Percentiles rank a stretch among this genome's conserved stretches.
These are phyloP conservation scores for Amaranthus palmeri DNA, from an alignment of 148 eudicot species.

Conservation along the genomic window DNA sequence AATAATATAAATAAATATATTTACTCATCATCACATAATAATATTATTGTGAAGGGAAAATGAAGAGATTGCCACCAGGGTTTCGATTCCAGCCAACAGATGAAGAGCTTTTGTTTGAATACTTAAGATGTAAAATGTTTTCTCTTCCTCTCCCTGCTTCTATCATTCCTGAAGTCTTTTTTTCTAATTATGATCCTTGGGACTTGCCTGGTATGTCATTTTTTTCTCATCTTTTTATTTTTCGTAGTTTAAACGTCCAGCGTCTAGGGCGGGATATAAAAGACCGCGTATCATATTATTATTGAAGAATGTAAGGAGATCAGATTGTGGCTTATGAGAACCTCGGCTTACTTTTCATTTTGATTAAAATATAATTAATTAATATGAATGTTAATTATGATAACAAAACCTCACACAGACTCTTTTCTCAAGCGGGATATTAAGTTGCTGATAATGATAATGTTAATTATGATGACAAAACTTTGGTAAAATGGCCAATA, in stretches of 20 bases:
- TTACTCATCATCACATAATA: too few species aligned
- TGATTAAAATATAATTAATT: background rate
- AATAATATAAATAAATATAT: too few species aligned
- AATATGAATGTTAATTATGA: too few species aligned
- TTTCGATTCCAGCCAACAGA: slow-evolving; percentile 51
- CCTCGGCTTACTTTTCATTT: background rate
- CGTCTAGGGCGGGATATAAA: too few species aligned
- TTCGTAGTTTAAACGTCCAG: background rate
- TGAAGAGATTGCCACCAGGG: slow-evolving; percentile 43
- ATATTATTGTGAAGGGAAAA: slow-evolving; percentile 21
- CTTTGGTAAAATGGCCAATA: too few species aligned
- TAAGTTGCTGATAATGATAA: too few species aligned
- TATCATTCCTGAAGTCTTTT: slow-evolving; percentile 38
- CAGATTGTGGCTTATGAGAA: background rate
- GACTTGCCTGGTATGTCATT: slow-evolving; percentile 39
- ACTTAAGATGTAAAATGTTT: slow-evolving; percentile 35
- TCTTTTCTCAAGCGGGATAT: too few species aligned
- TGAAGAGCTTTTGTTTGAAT: slow-evolving; percentile 44
- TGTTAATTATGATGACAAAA: too few species aligned
- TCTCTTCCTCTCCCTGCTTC: slow-evolving; percentile 46
- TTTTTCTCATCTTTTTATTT: background rate
- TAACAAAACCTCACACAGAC: too few species aligned
- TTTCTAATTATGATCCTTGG: slow-evolving; percentile 39
- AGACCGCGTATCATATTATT: too few species aligned
- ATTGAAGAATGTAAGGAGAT: too few species aligned